Conservation (phyloP, 192 early-diverging fungal genomes). For the Oehlia diaphana region DNA sequence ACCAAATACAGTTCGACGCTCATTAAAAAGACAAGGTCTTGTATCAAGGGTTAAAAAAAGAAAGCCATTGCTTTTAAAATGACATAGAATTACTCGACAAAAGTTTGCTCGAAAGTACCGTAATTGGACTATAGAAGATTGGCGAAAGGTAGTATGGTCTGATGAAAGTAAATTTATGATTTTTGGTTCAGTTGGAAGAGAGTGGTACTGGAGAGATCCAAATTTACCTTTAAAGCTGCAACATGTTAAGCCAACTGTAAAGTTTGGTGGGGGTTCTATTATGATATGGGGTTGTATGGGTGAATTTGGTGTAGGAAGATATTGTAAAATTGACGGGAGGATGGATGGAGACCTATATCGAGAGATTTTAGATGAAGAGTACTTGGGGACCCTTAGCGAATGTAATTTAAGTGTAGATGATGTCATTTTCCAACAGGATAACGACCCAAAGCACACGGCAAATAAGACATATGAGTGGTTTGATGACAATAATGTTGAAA, state of each 20-base stretch:
- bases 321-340: slow-evolving; percentile 15
- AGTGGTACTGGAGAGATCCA: too few relatives aligned
- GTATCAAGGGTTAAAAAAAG: neutral
- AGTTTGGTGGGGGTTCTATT: too few relatives aligned
- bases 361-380: slow-evolving; percentile 29
- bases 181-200: too few relatives aligned
- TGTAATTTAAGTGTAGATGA: slow-evolving; percentile 23
- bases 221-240: neutral
- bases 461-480: neutral
- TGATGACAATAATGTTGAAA: neutral
- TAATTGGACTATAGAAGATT: slow-evolving; percentile 30
- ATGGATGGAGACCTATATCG: slow-evolving; percentile 23
- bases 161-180: too few relatives aligned
- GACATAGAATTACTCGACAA: neutral
- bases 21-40: neutral
- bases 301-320: neutral
- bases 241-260: neutral
- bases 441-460: neutral
- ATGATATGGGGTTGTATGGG: slow-evolving; percentile 29
- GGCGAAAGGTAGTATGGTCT: too few relatives aligned
- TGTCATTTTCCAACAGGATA: slow-evolving; percentile 40
- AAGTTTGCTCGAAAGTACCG: slow-evolving; percentile 23
- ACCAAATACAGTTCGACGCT: neutral
- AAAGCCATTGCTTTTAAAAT: neutral
- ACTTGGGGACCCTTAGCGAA: slow-evolving; percentile 21